phyloP scores from a whole-genome alignment of 202 grass and related monocot genomes.

The Setaria viridis region DNA sequence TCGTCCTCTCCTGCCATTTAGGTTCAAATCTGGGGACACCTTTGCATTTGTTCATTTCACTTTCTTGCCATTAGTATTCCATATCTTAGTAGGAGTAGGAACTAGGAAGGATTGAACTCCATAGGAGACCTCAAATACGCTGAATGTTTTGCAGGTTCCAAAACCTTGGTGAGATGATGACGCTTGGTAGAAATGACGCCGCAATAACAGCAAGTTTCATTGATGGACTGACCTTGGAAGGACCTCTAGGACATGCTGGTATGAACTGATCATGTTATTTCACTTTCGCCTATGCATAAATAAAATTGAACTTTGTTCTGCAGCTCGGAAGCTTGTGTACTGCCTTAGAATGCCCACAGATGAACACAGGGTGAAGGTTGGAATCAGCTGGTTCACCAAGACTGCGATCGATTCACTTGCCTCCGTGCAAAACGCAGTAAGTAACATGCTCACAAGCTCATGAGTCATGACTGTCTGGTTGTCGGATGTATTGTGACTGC shows the following conservation, averaged over 20 bases:
- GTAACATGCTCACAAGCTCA: slow-evolving; percentile 55
- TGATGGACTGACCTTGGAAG: slow-evolving; percentile 91
- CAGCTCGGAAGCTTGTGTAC: slow-evolving; percentile 93
- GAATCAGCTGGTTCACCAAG: slow-evolving; percentile 90
- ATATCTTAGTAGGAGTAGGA: slow-evolving; percentile 10
- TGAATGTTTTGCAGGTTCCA: slow-evolving; percentile 67
- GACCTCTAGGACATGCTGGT: slow-evolving; percentile 93
- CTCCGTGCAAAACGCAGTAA: slow-evolving; percentile 74
- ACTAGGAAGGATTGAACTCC: slow-evolving; percentile 2
- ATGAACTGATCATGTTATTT: neutral
- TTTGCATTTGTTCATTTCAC: neutral
- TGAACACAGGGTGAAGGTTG: slow-evolving; percentile 87
- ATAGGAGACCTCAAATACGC: neutral
- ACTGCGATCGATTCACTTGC: slow-evolving; percentile 73
- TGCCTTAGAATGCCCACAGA: slow-evolving; percentile 93
- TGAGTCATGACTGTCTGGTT: slow-evolving; percentile 27
- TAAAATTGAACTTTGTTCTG: slow-evolving; percentile 23
- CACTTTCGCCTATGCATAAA: neutral
- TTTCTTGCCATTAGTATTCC: neutral
- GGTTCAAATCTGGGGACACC: slow-evolving; percentile 42
- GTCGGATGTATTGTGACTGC: neutral
- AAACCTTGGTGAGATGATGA: slow-evolving; percentile 99
- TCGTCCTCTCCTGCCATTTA: slow-evolving; percentile 85
- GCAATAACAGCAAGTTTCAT: slow-evolving; percentile 87
- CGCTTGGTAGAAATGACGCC: slow-evolving; percentile 80